phyloP scores from a whole-genome alignment of 495 filamentous ascomycete species.

The Talaromyces thailandensis region DNA sequence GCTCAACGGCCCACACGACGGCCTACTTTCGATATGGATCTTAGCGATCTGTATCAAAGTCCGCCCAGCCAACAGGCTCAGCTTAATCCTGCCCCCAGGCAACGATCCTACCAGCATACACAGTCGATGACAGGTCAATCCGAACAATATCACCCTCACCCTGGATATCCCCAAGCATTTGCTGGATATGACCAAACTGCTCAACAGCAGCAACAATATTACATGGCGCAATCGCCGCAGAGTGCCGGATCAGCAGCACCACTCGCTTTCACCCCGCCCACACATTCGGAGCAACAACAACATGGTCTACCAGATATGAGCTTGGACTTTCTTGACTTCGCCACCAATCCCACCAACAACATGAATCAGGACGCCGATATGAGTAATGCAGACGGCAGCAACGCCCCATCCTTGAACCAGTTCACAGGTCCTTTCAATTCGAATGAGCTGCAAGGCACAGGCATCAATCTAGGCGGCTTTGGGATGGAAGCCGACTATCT shows the following conservation, averaged over 20 bases:
- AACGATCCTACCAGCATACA: neutral
- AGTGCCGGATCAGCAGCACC: slow-evolving; percentile 26
- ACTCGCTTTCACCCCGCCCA: slow-evolving; percentile 2
- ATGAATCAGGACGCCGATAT: slow-evolving; percentile 8
- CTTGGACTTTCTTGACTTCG: slow-evolving; percentile 34
- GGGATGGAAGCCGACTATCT: slow-evolving; percentile 64
- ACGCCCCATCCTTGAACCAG: neutral
- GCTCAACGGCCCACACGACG: slow-evolving; percentile 19
- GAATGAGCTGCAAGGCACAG: slow-evolving; percentile 30
- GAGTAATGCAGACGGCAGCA: neutral
- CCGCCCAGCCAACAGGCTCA: slow-evolving; percentile 3
- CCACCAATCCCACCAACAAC: slow-evolving; percentile 8
- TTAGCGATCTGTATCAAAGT: slow-evolving; percentile 43
- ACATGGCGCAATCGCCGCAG: slow-evolving; percentile 31
- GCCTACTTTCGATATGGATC: slow-evolving; percentile 57
- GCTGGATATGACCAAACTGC: slow-evolving; percentile 26
- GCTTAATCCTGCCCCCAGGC: neutral
- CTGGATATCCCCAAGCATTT: slow-evolving; percentile 20
- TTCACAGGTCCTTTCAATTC: slow-evolving; percentile 13
- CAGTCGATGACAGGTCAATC: slow-evolving; percentile 13
- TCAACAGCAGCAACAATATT: slow-evolving; percentile 24
- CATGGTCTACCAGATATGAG: slow-evolving; percentile 24
- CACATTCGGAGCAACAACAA: slow-evolving; percentile 2
- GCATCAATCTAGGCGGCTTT: slow-evolving; percentile 62
- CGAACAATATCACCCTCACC: slow-evolving; percentile 16